These are phyloP conservation scores for Coelastrella sp. DNA, from an alignment of 139 green algal genomes.

Conservation along the genomic window DNA sequence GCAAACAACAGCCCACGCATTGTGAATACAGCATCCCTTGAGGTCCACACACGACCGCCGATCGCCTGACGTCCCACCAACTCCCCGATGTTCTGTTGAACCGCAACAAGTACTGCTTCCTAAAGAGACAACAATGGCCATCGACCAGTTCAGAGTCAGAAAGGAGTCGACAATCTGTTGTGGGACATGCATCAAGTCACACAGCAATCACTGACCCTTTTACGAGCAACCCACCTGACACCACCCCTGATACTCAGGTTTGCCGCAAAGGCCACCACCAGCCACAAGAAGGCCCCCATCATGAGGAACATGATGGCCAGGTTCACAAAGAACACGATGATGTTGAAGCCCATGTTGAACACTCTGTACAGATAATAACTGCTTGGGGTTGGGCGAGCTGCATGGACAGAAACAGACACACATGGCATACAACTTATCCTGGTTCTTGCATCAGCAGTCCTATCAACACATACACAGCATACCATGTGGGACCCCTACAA, in stretches of 20 bases:
- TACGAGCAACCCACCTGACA: conserved; percentile 4
- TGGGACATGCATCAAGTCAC: too few species aligned
- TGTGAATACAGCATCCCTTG: too few species aligned
- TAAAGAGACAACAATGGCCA: too few species aligned
- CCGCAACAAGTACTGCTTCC: too few species aligned
- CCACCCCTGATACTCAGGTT: conserved; percentile 45
- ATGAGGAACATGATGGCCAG: conserved; percentile 50
- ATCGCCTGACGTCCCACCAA: not conserved
- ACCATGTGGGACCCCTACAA: too few species aligned
- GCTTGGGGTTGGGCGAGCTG: conserved; percentile 27
- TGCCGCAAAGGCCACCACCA: conserved; percentile 47
- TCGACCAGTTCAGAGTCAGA: too few species aligned
- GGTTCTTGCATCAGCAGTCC: too few species aligned
- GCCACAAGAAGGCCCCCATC: conserved; percentile 49
- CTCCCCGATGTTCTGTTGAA: too few species aligned
- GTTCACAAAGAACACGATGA: conserved; percentile 47
- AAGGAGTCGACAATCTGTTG: too few species aligned
- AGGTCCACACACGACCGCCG: too few species aligned
- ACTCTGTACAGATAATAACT: conserved; percentile 35
- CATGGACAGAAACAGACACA: not conserved
- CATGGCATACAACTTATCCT: not conserved
- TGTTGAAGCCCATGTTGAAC: conserved; percentile 55
- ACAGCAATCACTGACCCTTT: too few species aligned
- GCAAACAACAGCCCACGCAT: not conserved
- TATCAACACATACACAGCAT: too few species aligned